A percentile compares a stretch with the other conserved stretches of the same genome.
Conservation (phyloP, 441 rosid species). For the Pelargonium australe region DNA sequence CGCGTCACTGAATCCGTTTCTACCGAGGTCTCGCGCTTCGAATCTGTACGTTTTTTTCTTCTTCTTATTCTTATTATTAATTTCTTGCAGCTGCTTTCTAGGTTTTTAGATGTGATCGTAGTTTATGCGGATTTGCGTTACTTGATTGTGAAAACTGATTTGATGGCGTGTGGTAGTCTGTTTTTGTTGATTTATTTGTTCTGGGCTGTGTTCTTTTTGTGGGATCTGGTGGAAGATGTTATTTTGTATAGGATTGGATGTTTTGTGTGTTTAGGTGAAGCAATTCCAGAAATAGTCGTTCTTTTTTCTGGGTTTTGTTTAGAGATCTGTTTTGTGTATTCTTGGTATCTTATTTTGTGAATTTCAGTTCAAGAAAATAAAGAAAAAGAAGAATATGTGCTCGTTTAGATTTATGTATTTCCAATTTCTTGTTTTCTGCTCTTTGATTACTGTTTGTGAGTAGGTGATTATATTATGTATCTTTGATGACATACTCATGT, state of each 20-base stretch:
- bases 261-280: neutral
- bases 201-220: neutral
- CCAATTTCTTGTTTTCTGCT: neutral
- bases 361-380: neutral
- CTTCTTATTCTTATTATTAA: no score
- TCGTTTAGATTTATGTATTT: neutral
- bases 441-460: neutral
- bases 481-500: neutral
- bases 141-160: neutral
- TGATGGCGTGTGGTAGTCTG: neutral
- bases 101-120: neutral
- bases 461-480: neutral
- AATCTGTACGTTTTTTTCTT: conserved; percentile 28
- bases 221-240: neutral
- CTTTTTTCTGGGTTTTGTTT: neutral
- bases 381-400: neutral
- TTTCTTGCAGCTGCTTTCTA: neutral
- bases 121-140: neutral
- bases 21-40: conserved; percentile 24
- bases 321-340: neutral
- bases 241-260: neutral
- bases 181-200: neutral
- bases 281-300: neutral
- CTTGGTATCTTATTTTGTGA: neutral
- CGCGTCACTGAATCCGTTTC: conserved; percentile 33